phyloP scores from a whole-genome alignment of 129 eudicot genomes.

The Smallanthus sonchifolius region DNA sequence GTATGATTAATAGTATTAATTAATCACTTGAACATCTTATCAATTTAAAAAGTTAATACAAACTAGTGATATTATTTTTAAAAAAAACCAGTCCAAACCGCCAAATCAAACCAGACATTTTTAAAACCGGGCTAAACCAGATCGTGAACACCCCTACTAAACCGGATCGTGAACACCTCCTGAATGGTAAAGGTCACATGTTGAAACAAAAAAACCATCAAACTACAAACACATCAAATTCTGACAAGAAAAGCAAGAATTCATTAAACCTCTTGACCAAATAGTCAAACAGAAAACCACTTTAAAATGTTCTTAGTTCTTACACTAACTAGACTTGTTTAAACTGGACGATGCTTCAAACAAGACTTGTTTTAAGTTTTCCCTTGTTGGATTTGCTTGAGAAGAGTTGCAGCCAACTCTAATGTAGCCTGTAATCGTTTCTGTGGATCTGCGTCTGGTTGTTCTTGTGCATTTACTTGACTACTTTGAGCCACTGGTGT shows the following conservation, averaged over 20 bases:
- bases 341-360: neutral
- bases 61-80: too few species aligned
- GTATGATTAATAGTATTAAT: too few species aligned
- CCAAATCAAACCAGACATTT: too few species aligned
- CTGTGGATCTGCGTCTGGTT: slow-evolving; percentile 73
- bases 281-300: neutral
- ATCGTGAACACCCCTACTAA: too few species aligned
- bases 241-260: neutral
- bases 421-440: slow-evolving; percentile 83
- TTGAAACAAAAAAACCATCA: neutral
- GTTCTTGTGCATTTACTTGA: slow-evolving; percentile 47
- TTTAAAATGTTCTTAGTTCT: neutral
- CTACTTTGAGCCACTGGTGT: slow-evolving; percentile 27
- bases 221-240: neutral
- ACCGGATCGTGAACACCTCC: too few species aligned
- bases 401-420: slow-evolving; percentile 87
- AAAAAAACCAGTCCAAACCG: too few species aligned
- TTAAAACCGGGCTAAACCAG: too few species aligned
- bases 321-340: neutral
- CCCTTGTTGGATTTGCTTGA: slow-evolving; percentile 93
- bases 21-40: too few species aligned
- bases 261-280: neutral
- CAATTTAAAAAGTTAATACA: too few species aligned
- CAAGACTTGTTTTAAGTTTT: slow-evolving; percentile 28
- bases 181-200: neutral